These are phyloP conservation scores for Amanita rimosa DNA, from an alignment of 768 basidiomycete genomes.

Conservation along the genomic window DNA sequence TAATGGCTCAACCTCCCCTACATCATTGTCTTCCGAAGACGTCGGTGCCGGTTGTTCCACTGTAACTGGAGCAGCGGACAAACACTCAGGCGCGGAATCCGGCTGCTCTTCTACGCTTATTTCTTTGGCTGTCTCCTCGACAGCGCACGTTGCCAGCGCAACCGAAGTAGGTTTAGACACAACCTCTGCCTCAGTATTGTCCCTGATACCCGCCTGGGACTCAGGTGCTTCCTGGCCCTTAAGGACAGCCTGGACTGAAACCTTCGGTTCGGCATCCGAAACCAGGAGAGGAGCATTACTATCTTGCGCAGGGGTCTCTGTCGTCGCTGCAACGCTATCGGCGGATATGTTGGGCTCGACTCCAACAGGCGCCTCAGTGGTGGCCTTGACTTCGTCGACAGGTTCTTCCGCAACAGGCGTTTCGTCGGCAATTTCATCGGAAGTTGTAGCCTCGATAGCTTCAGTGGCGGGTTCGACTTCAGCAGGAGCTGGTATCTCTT, in stretches of 20 bases:
- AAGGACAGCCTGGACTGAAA: neutral
- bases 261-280: neutral
- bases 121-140: neutral
- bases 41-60: neutral
- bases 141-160: conserved; percentile 1
- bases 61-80: neutral
- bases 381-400: neutral
- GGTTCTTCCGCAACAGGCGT: neutral
- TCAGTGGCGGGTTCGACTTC: neutral
- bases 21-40: neutral
- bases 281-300: neutral
- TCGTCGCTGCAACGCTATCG: neutral
- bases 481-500: neutral
- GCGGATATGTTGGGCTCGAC: neutral
- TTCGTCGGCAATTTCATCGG: neutral
- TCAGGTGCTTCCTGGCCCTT: neutral
- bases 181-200: conserved; percentile 2
- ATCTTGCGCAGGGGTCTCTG: neutral
- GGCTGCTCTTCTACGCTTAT: neutral
- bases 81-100: neutral
- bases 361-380: neutral
- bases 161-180: neutral
- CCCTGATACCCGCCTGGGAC: conserved; percentile 1
- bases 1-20: neutral
- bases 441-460: too few species aligned